Base-by-base conservation (phyloP, 176 grass and related monocot genomes). In the Carex cristatella region DNA sequence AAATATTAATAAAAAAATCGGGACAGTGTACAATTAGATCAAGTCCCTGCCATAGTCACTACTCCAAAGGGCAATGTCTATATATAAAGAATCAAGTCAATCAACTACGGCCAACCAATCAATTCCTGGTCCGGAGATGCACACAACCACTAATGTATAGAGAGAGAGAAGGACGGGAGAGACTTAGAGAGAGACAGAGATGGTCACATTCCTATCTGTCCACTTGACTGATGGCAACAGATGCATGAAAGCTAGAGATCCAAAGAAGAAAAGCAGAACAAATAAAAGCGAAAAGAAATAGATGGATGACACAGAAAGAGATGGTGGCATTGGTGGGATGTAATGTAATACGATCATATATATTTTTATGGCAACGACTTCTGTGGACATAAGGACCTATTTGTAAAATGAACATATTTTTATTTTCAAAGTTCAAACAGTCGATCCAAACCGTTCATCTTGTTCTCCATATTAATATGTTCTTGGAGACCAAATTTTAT, bases 181-280 rank as follows among this genome's bases (percentile, higher is more conserved):
- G 68, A 46, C 44, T 55, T 5, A 33, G 84, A 64, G 84, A 65
- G 5, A 62, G 84, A 79, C 49, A 66, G 6, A 76, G 69, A 86
- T 46, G 58, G 84, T 78, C 70, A 86, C 37, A 78, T 86, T 61
- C 57, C 71, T 72, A 86, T 79, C 84, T 79, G 31, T 65, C 55
- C 71, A 86, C 33, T 75, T 86, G 84, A 86, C 68, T 86, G 84
- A 86, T 86, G 70, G 84, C 56, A 77, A 86, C 71, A 32, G 38
- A 79, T 86, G 44, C 84, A 65, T 13, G 65, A 84, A 84, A 84
- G 23, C 62, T 69, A 83, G 81, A 65, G 56, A 83, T 30, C 68
- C 81, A 64, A 51, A 69, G 48, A 68, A 69, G 62, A 69, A 83
- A 83, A 69, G 42, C n/a, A 51, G 27, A 55, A 7, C 19, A 64